Evolutionary conservation across 2,329 filamentous ascomycete genomes (phyloP), one percentile per base, ranked within the genome.

Genomic region (Penicillium janthinellum): DNA sequence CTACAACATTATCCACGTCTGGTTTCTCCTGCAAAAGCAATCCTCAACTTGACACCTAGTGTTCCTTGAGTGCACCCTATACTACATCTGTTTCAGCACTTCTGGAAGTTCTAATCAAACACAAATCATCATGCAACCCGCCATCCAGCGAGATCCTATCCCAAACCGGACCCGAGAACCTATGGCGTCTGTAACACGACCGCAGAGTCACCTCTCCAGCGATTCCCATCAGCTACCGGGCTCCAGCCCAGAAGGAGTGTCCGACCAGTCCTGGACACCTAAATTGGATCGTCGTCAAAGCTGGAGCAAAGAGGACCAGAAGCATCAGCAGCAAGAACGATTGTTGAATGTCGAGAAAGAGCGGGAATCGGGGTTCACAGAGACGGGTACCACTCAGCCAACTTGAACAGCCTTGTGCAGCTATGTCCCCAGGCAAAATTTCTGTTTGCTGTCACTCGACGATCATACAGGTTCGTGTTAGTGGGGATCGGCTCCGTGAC

Each of bases 281-380:
- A 64, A 39, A 44, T 49, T 70, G 42, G 65, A 67, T 44, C 72
- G 71, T 17, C 65, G 65, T 15, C 73, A 73, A 56, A 77, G 73
- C 59, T 78, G 74, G 74, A 75, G 67, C 56, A 61, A 68, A 47
- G 65, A 77, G 64, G 87, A 90, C 73, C 81, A 85, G 52, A 87
- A 89, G 72, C 83, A 86, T 69, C 55, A 84, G 49, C 77, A 77
- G 5, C 80, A 86, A 65, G 75, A 78, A 38, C 78, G 67, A 60
- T 56, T 74, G 57, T 60, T 73, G 37, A 58, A 62, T 37, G 44
- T 65, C 47, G 68, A 70, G 63, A 68, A 82, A 68, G 81, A 84
- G 49, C 77, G 80, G 56, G 78, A 77, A 71, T 81, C 71, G 0
- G 86, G 86, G 0, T 89, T 88, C 56, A 85, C 86, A 0, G 80